These are phyloP conservation scores for Athelia psychrophila DNA, from an alignment of 1,284 basidiomycete genomes.

Conservation along the genomic window DNA sequence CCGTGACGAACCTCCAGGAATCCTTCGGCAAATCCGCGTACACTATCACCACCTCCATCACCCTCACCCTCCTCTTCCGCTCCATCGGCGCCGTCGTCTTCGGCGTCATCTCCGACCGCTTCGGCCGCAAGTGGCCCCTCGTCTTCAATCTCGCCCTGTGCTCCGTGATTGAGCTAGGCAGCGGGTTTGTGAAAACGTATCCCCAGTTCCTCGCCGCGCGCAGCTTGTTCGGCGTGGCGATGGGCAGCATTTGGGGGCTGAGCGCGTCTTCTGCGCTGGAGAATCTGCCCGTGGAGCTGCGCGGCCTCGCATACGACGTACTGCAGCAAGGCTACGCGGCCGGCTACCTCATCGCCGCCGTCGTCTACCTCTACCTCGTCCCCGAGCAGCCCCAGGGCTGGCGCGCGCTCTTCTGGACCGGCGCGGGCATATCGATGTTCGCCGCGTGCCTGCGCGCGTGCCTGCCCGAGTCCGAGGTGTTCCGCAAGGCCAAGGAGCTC, in stretches of 20 bases:
- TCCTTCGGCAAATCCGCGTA: constrained; percentile 43
- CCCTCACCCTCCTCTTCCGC: constrained; percentile 90
- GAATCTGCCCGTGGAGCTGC: constrained; percentile 83
- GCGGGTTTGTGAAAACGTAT: constrained; percentile 71
- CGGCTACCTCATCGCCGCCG: constrained; percentile 58
- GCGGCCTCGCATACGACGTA: constrained; percentile 86
- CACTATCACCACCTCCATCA: constrained; percentile 75
- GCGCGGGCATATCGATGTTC: constrained; percentile 69
- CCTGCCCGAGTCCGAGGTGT: constrained; percentile 83
- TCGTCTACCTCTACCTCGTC: constrained; percentile 78
- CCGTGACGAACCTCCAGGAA: constrained; percentile 51
- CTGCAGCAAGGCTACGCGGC: constrained; percentile 81
- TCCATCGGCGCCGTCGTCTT: constrained; percentile 86
- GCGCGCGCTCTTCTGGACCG: constrained; percentile 69
- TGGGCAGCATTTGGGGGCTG: constrained; percentile 87
- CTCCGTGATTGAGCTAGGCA: constrained; percentile 73
- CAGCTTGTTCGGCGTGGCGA: constrained; percentile 81
- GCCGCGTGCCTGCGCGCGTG: constrained; percentile 70
- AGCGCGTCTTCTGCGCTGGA: constrained; percentile 80
- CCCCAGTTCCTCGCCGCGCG: constrained; percentile 69
- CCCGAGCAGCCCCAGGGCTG: constrained; percentile 48
- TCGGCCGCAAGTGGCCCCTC: constrained; percentile 92
- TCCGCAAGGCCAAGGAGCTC: constrained; percentile 57
- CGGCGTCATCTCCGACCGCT: constrained; percentile 79
- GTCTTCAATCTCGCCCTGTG: constrained; percentile 75